A percentile compares a stretch with the other conserved stretches of the same genome.
These are phyloP conservation scores for Talaromyces sp. DNA, from an alignment of 2,329 filamentous ascomycete species.

Conservation along the genomic window DNA sequence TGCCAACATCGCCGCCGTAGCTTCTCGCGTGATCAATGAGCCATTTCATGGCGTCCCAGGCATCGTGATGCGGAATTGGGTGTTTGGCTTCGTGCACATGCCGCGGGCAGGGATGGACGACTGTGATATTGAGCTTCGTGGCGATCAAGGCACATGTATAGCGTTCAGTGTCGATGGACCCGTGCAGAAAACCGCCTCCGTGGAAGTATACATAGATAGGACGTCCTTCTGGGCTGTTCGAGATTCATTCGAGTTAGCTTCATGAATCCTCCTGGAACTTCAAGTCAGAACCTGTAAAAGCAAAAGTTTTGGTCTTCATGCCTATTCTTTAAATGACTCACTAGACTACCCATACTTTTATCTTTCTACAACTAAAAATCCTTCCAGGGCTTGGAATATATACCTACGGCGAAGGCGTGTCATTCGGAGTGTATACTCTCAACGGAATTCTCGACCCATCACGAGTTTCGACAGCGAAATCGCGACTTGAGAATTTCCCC, in stretches of 20 bases:
- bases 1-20: neutral
- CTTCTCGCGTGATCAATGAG: neutral
- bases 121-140: neutral
- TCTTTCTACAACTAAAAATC: too few relatives aligned
- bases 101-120: neutral
- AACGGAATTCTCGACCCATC: neutral
- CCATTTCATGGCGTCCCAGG: constrained; percentile 3
- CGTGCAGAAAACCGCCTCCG: constrained; percentile 4
- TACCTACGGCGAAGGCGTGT: neutral
- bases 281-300: too few relatives aligned
- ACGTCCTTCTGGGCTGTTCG: neutral
- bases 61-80: neutral
- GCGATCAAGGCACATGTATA: neutral
- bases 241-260: neutral
- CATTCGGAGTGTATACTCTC: neutral
- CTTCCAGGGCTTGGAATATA: neutral
- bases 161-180: constrained; percentile 4
- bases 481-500: neutral
- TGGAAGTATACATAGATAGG: constrained; percentile 8
- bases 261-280: too few relatives aligned
- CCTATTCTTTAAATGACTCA: neutral
- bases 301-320: too few relatives aligned
- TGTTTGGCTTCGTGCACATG: neutral
- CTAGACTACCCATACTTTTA: neutral
- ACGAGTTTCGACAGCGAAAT: neutral